Percentiles rank a stretch among this genome's conserved stretches.
Conservation (phyloP, 495 filamentous ascomycete species). For the Podospora pseudopauciseta region DNA sequence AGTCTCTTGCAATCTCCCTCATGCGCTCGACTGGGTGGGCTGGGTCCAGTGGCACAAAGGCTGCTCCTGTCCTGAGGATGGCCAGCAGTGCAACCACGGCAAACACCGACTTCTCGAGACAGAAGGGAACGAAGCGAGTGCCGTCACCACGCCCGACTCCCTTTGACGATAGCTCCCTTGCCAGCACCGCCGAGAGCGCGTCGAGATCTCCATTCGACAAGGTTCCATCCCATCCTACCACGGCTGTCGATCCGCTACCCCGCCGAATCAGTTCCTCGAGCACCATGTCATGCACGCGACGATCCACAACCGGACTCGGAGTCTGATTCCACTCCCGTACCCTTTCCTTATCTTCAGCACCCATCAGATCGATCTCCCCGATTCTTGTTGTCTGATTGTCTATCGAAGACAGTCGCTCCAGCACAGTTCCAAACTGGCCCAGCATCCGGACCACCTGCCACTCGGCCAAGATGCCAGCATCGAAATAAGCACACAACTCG, state of each 20-base stretch:
- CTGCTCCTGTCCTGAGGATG: constrained; percentile 45
- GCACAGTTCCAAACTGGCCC: constrained; percentile 25
- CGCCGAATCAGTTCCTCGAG: constrained; percentile 32
- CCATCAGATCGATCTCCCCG: constrained; percentile 24
- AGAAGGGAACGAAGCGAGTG: constrained; percentile 38
- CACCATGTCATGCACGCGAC: constrained; percentile 53
- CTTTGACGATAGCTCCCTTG: constrained; percentile 16
- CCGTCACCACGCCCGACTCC: constrained; percentile 22
- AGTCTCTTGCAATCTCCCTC: constrained; percentile 26
- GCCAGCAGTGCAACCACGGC: constrained; percentile 45
- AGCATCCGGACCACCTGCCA: constrained; percentile 27
- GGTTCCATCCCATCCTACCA: constrained; percentile 24
- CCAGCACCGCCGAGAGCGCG: constrained; percentile 15
- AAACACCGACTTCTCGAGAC: constrained; percentile 48
- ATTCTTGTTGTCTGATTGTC: constrained; percentile 14
- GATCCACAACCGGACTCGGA: constrained; percentile 31
- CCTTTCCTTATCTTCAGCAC: constrained; percentile 12
- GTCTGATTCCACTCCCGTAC: constrained; percentile 26
- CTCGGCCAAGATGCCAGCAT: constrained; percentile 19
- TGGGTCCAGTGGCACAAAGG: constrained; percentile 54
- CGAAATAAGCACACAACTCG: constrained; percentile 30
- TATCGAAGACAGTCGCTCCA: constrained; percentile 9
- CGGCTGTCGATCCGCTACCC: constrained; percentile 6
- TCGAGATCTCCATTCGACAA: constrained; percentile 24
- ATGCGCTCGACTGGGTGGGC: constrained; percentile 53